phyloP scores from a whole-genome alignment of 2,329 filamentous ascomycete species.

The Talaromyces sp. region DNA sequence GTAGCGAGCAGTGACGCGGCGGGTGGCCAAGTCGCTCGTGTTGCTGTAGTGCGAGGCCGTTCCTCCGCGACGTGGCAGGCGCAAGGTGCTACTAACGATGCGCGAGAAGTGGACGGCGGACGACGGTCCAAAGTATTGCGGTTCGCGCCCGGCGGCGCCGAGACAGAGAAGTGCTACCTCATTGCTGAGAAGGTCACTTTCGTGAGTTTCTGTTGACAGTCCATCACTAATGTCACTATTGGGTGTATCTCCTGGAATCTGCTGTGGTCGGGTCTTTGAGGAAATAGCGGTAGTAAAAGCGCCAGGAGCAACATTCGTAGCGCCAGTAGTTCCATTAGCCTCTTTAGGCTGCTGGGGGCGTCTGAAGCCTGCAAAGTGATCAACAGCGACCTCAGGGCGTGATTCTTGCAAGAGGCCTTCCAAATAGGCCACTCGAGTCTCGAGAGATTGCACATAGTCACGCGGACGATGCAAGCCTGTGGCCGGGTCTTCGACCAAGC shows the following conservation, averaged over 20 bases:
- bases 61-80: slow-evolving; percentile 19
- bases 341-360: neutral
- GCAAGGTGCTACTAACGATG: slow-evolving; percentile 22
- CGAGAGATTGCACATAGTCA: slow-evolving; percentile 31
- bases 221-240: slow-evolving; percentile 15
- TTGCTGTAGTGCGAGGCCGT: slow-evolving; percentile 13
- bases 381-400: slow-evolving; percentile 23
- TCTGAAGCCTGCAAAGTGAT: slow-evolving; percentile 6
- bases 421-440: slow-evolving; percentile 24
- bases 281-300: neutral
- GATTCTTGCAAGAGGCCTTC: slow-evolving; percentile 30
- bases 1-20: slow-evolving; percentile 3
- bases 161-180: slow-evolving; percentile 32
- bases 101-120: slow-evolving; percentile 31
- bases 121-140: slow-evolving; percentile 39
- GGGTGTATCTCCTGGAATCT: neutral
- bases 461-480: slow-evolving; percentile 33
- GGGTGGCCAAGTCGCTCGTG: neutral
- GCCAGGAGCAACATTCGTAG: neutral
- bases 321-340: neutral
- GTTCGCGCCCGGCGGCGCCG: slow-evolving; percentile 30
- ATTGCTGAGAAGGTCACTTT: slow-evolving; percentile 14
- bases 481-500: slow-evolving; percentile 37
- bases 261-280: neutral
- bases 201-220: slow-evolving; percentile 20